These are phyloP conservation scores for Candida frijolesensis DNA, from an alignment of 1,139 yeast species.

Conservation along the genomic window DNA sequence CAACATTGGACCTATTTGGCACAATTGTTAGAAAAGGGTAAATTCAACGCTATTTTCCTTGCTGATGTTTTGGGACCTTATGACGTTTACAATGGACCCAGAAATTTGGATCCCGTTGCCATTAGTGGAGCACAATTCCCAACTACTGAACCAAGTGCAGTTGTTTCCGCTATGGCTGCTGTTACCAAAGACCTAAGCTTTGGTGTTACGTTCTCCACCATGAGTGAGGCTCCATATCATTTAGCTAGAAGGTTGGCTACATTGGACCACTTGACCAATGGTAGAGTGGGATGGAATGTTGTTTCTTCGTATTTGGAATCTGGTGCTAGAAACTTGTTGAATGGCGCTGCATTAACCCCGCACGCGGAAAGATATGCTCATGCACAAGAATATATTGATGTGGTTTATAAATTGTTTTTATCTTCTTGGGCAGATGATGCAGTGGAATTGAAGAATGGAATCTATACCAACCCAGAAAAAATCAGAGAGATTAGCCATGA, in stretches of 20 bases:
- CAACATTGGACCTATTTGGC: constrained; percentile 51
- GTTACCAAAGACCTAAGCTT: constrained; percentile 42
- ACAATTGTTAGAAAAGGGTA: constrained; percentile 45
- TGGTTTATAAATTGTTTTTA: constrained; percentile 38
- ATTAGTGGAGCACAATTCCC: constrained; percentile 47
- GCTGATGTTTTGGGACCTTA: constrained; percentile 51
- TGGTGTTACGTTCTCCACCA: constrained; percentile 46
- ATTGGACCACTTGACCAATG: constrained; percentile 43
- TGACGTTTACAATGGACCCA: constrained; percentile 44
- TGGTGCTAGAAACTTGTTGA: constrained; percentile 39
- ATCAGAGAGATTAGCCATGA: constrained; percentile 42
- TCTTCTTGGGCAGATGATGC: constrained; percentile 52
- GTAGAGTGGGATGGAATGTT: constrained; percentile 49
- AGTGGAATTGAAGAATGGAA: constrained; percentile 32
- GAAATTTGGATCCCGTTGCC: constrained; percentile 38
- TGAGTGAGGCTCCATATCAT: constrained; percentile 46
- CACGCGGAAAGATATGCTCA: constrained; percentile 40
- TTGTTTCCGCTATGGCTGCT: constrained; percentile 42
- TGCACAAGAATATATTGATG: constrained; percentile 43
- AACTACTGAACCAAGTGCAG: constrained; percentile 44
- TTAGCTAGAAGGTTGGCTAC: constrained; percentile 44
- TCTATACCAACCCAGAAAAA: constrained; percentile 41
- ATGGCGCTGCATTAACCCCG: constrained; percentile 33
- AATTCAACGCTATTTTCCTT: constrained; percentile 45
- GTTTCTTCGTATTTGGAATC: constrained; percentile 41